Evolutionary conservation across 148 eudicot genomes (phyloP), one percentile per base, ranked within the genome.

Genomic region (Cornus florida): DNA sequence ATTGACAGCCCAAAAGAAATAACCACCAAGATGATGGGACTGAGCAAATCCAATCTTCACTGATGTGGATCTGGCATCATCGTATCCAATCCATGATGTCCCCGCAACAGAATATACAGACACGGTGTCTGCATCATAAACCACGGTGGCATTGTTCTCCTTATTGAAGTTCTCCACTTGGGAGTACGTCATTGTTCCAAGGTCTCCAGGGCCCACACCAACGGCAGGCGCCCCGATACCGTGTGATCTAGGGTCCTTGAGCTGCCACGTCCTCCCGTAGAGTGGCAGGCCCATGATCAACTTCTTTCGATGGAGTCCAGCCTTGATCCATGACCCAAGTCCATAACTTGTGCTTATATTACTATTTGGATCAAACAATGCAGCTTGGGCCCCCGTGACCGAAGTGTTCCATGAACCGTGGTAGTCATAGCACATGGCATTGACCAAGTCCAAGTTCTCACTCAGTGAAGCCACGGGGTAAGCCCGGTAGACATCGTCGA

Each of bases 261-360:
- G 80, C 72, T 24, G 7, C 92, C 92, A 89, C 12, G 92, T 87
- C 77, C 79, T 79, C 39, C 90, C 92, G 57, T 87, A 89, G 5
- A 89, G 53, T 17, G 92, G 92, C 60, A 89, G 17, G 59, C 92
- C 92, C 92, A 87, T 85, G 28, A 89, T 70, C 83, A 89, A 22
- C 73, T 89, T 87, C 24, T 71, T 71, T 19, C 39, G 71, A 0
- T 81, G 80, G 17, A 87, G 66, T 20, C 88, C 86, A 1, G 86
- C 86, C 39, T 68, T 48, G 75, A 85, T 69, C 92, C 92, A 89
- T 4, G 92, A 83, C 60, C 71, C 62, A 14, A 89, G 82, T 79
- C 92, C 92, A 31, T 79, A 83, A 67, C 89, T 87, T 14, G 88
- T 89, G 69, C 86, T 86, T 9, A 89, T 1, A 48, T 81, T 87